phyloP scores from a whole-genome alignment of 140 eudicot genomes.

The Erigeron philadelphicus region DNA sequence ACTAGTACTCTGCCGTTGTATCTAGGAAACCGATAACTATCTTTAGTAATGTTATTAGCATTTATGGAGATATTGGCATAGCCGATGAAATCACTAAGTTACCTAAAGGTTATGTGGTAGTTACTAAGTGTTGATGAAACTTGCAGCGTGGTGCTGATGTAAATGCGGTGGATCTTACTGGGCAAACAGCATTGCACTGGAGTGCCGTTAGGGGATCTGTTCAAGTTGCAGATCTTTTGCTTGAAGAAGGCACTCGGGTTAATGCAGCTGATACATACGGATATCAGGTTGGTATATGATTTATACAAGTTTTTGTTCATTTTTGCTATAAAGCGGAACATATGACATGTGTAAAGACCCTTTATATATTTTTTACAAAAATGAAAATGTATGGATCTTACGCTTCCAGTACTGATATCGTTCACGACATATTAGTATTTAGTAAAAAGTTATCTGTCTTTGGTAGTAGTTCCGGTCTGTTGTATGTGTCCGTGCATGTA shows the following conservation, averaged over 20 bases:
- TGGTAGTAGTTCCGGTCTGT: no score
- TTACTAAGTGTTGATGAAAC: constrained; percentile 12
- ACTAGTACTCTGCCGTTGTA: no score
- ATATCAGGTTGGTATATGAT: constrained; percentile 68
- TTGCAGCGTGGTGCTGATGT: constrained; percentile 94
- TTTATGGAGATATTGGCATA: constrained; percentile 3
- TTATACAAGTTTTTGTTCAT: constrained; percentile 15
- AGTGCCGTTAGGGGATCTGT: constrained; percentile 90
- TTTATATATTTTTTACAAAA: not conserved
- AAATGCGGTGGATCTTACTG: constrained; percentile 89
- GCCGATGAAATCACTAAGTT: not conserved
- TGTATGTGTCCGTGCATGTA: no score
- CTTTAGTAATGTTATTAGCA: not conserved
- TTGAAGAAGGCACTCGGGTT: constrained; percentile 87
- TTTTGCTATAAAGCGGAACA: constrained; percentile 8
- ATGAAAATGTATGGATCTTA: not conserved
- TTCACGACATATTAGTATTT: not conserved
- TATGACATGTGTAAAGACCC: constrained; percentile 2
- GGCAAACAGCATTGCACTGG: constrained; percentile 96
- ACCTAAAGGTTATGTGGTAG: constrained; percentile 5
- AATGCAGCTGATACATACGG: constrained; percentile 83
- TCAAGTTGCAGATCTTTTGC: constrained; percentile 86
- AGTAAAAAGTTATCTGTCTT: not conserved
- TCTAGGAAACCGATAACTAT: constrained; percentile 6
- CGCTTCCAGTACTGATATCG: not conserved